Evolutionary conservation across 768 basidiomycete genomes (phyloP), one percentile per base, ranked within the genome.

Genomic region (Rhodotorula diobovata): DNA sequence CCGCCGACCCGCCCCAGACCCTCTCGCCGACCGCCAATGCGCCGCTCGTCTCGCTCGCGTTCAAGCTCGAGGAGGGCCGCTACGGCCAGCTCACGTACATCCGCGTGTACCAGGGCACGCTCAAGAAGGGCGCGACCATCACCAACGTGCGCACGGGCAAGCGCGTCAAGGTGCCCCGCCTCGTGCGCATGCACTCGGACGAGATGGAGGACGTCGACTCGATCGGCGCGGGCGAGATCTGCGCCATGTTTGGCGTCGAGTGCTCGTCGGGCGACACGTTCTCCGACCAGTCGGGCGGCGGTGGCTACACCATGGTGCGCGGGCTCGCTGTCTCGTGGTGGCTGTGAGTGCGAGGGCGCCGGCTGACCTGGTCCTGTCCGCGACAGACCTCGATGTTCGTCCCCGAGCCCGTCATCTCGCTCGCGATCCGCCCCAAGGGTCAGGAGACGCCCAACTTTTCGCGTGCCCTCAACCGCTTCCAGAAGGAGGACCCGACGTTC

Each of bases 201-300:
- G 95, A 99, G 81, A 97, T 98, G 96, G 96, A 99, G 91, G 95
- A 99, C 77, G 89, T 99, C 67, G 89, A 93, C 58, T 86, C 87
- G 16, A 90, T 99, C 76, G 93, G 93, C 0, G 93, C 95, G 39
- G 96, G 96, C 67, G 96, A 99, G 84, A 99, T 99, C 73, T 98
- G 96, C 79, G 96, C 96, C 60, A 96, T 96, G 81, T 99, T 99
- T 77, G 96, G 96, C 77, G 91, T 99, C 43, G 96, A 99, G 75
- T 99, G 96, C 79, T 92, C 94, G 0, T 90, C 92, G 25, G 95
- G 96, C 23, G 96, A 99, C 81, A 97, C 95, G 0, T 98, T 99
- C 81, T 96, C 91, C 0, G 96, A 98, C 50, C 61, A 68, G 41
- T 51, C 67, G 79, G 89, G 95, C 16, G 86, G 89, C 2, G 90